Base-by-base conservation (phyloP, 495 filamentous ascomycete species). In the Chlorociboria aeruginascens region DNA sequence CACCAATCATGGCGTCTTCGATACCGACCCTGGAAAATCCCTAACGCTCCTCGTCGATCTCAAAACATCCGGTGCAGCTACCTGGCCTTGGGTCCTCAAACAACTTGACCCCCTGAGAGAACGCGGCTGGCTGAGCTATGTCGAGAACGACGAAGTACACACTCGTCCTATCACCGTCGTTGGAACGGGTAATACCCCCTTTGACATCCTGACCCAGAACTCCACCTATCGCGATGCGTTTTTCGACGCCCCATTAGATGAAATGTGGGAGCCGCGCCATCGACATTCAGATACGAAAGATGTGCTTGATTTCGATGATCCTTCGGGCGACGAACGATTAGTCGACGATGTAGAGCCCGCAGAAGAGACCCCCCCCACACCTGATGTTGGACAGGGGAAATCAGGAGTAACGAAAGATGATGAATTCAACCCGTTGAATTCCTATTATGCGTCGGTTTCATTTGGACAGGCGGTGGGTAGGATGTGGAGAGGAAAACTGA, bases 121-220 rank as follows among this genome's bases (percentile, higher is more conserved):
- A 20, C 63, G 66, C 32, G 72, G 71, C 32, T 86, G 77, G 62
- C 65, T 87, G 6, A 77, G 72, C 6, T 74, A 69, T 35, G 64
- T 78, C 31, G 67, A 79, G 39, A 66, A 80, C 42, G 70, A 68
- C 6, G 67, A 65, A 30, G 52, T 76, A 14, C 58, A 64, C 14
- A 53, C 70, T 8, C 68, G 82, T 3, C 77, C 81, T 6, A 60
- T 95, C 13, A 93, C 86, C 3, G 74, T 93, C 3, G 82, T 93
- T 7, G 85, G 77, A 0, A 89, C 87, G 0, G 88, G 88, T 12
- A 80, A 82, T 49, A 79, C 85, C 0, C 83, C 86, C 0, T 82
- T 90, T 48, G 71, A 84, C 39, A 40, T 67, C 31, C 56, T 82
- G 4, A 48, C 68, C 1, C 52, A 58, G 1, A 77, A 77, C 43